Percentiles rank a stretch among this genome's conserved stretches.
Evolutionary conservation across 768 basidiomycete genomes (phyloP).

Genomic region (Suillus sp.): DNA sequence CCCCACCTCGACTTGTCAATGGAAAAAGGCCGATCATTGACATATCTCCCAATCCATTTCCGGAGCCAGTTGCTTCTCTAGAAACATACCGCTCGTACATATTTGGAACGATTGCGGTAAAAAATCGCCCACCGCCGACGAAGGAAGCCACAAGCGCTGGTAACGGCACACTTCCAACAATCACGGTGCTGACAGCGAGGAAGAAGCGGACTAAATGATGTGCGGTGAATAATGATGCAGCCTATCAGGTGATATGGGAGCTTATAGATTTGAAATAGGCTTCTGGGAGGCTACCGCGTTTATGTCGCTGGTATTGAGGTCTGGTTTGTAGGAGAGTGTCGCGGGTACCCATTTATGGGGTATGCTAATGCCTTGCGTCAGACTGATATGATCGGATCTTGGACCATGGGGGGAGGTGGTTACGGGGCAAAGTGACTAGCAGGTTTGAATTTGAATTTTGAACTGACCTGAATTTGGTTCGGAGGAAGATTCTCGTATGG

Average conservation of each 20-base stretch:
- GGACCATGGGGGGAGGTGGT: constrained; percentile 2
- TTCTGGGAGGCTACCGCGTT: constrained; percentile 18
- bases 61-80: constrained; percentile 61
- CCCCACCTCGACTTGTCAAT: constrained; percentile 42
- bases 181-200: constrained; percentile 64
- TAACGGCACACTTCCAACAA: constrained; percentile 29
- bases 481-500: background rate
- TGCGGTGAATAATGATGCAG: constrained; percentile 13
- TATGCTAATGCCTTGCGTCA: background rate
- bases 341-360: constrained; percentile 8
- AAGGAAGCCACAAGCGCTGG: constrained; percentile 21
- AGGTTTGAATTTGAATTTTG: background rate
- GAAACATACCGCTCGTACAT: constrained; percentile 64
- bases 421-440: constrained; percentile 3
- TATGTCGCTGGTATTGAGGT: constrained; percentile 18
- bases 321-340: background rate
- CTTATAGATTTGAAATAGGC: constrained; percentile 5
- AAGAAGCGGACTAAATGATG: constrained; percentile 43
- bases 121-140: constrained; percentile 43
- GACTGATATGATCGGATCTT: background rate
- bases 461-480: background rate
- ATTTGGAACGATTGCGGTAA: constrained; percentile 57
- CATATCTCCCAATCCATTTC: constrained; percentile 66
- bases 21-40: constrained; percentile 40
- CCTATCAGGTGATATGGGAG: constrained; percentile 9